Evolutionary conservation across 257 asterid genomes (phyloP), one percentile per base, ranked within the genome.

Genomic region (Paraleonurus japonicus): DNA sequence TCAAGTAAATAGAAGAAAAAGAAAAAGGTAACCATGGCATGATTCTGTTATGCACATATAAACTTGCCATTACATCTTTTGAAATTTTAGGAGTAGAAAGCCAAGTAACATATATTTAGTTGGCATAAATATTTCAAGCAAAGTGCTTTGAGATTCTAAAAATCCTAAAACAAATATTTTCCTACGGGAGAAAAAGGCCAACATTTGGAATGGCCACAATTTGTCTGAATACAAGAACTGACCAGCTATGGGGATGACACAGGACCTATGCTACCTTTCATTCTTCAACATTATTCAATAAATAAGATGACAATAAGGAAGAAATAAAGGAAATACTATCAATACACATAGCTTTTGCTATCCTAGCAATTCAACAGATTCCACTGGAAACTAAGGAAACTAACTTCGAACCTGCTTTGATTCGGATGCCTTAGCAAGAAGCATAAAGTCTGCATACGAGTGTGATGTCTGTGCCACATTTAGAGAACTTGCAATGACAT

Each of bases 401-500:
- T 22, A 71, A 69, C 20, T 57, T 20, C 37, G 23, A 32, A 95
- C 99, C 97, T 90, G 94, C 76, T 88, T 87, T 75, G 63, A 73
- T 61, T 92, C 94, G 15, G 86, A 86, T n/a, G 98, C 99, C 84
- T 85, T 92, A 5, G 77, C 32, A 58, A 84, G 81, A 76, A 95
- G 96, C 90, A 95, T 71, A 73, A 79, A 80, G 62, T 95, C 99
- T 55, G 91, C 98, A 78, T 89, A 88, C 16, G 96, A 80, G 73
- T 95, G 90, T 48, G 90, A 86, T 32, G 99, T 92, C 79, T 88
- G 97, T 19, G 81, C 82, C 61, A 92, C 97, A 65, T 92, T 95
- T 61, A 95, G 97, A 76, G 96, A 81, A 74, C 84, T 81, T 33
- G 98, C 95, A 70, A 95, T 88, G 50, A 57, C 89, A 73, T 73